These are phyloP conservation scores for Tetragonia tetragonoides DNA, from an alignment of 148 eudicot species.

Conservation along the genomic window DNA sequence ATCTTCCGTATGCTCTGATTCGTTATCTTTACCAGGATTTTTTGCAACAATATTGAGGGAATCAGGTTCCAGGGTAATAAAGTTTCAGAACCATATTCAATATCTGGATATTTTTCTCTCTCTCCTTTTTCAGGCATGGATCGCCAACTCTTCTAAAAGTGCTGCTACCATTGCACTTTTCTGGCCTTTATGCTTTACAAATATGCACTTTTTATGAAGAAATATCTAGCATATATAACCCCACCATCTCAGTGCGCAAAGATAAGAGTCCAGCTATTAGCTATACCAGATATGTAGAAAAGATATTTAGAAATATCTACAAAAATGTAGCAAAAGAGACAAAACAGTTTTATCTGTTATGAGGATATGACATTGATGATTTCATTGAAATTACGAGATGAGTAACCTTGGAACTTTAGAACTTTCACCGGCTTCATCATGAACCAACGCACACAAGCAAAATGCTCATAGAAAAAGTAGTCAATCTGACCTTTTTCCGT, in stretches of 20 bases:
- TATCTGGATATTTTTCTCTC: background rate
- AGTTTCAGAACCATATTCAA: background rate
- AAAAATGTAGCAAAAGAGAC: background rate
- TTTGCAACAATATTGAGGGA: background rate
- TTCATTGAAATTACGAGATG: background rate
- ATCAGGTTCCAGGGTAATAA: constrained; percentile 11
- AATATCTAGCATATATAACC: background rate
- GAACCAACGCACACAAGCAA: background rate
- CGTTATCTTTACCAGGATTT: background rate
- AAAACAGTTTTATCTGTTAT: background rate
- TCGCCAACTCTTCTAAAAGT: background rate
- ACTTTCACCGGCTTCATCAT: background rate
- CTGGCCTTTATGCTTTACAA: background rate
- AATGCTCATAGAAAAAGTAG: background rate
- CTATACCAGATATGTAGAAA: background rate
- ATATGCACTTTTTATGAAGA: background rate
- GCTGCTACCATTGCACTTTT: constrained; percentile 1
- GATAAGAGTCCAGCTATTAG: background rate
- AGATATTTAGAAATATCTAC: background rate
- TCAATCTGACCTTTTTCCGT: background rate
- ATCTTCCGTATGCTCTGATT: background rate
- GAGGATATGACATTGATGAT: background rate
- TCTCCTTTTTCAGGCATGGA: background rate
- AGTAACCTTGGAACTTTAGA: background rate
- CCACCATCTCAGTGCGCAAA: background rate